Evolutionary conservation across 371 early-diverging fungal genomes (phyloP).

Genomic region (Dichotomocladium elegans): DNA sequence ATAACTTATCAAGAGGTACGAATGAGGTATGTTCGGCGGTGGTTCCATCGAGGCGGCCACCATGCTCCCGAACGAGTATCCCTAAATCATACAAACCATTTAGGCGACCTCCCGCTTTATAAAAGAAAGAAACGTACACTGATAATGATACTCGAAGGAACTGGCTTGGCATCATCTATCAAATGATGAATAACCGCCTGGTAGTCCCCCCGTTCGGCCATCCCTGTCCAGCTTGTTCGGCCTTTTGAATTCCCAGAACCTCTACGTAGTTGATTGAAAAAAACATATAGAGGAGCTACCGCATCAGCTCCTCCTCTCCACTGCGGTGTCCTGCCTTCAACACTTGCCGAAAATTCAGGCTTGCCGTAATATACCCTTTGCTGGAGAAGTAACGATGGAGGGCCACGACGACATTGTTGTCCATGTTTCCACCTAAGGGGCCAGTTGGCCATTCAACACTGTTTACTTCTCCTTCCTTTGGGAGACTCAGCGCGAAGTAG

Average conservation of each 20-base stretch:
- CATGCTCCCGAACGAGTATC: slow-evolving; percentile 49
- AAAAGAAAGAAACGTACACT: slow-evolving; percentile 10
- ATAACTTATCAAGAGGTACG: slow-evolving; percentile 35
- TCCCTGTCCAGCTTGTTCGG: slow-evolving; percentile 55
- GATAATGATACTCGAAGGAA: slow-evolving; percentile 9
- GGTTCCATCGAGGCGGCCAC: slow-evolving; percentile 30
- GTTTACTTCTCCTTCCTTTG: not conserved
- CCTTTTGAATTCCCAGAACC: slow-evolving; percentile 54
- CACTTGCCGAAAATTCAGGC: slow-evolving; percentile 50
- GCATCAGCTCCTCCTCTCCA: not conserved
- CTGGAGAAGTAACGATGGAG: slow-evolving; percentile 24
- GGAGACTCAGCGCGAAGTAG: not conserved
- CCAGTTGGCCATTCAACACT: not conserved
- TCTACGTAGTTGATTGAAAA: slow-evolving; percentile 13
- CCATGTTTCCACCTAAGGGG: slow-evolving; percentile 29
- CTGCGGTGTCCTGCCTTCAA: not conserved
- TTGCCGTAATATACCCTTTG: slow-evolving; percentile 25
- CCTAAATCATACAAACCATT: slow-evolving; percentile 15
- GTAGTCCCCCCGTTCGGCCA: slow-evolving; percentile 55
- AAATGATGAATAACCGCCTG: slow-evolving; percentile 40
- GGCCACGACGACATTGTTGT: slow-evolving; percentile 41
- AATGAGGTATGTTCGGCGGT: slow-evolving; percentile 6
- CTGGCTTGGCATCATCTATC: slow-evolving; percentile 2
- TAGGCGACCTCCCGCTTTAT: not conserved
- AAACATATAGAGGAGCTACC: not conserved